phyloP scores from a whole-genome alignment of 2,329 filamentous ascomycete species.

The Hypoxylon sp. region DNA sequence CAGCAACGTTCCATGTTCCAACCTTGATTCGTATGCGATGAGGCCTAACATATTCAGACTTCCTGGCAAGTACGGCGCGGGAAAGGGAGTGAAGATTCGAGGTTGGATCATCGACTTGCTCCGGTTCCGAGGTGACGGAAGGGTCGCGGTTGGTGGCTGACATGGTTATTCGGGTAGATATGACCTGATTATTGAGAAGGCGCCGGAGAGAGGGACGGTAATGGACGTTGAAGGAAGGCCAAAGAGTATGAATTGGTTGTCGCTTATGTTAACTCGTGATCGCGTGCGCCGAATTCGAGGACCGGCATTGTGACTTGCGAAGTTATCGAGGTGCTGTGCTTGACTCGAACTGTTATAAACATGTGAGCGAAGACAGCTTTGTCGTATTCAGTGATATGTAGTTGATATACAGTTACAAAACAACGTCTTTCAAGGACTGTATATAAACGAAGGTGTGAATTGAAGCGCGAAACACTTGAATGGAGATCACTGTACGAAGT shows the following conservation, averaged over 20 bases:
- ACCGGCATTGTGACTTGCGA: constrained; percentile 41
- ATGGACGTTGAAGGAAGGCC: not conserved
- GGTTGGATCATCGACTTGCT: constrained; percentile 61
- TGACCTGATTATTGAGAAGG: not conserved
- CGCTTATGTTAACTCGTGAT: constrained; percentile 43
- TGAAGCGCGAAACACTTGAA: not conserved
- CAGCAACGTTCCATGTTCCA: constrained; percentile 95
- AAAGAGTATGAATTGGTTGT: constrained; percentile 2
- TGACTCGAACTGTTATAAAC: constrained; percentile 15
- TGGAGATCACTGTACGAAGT: constrained; percentile 8
- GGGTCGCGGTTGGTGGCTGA: constrained; percentile 49
- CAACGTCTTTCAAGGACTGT: constrained; percentile 1
- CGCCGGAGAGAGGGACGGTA: not conserved
- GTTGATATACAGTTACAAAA: constrained; percentile 9
- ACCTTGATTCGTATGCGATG: constrained; percentile 87
- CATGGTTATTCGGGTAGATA: constrained; percentile 43
- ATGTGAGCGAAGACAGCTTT: constrained; percentile 9
- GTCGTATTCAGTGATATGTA: not conserved
- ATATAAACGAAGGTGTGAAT: not conserved
- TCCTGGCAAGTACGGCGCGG: constrained; percentile 77
- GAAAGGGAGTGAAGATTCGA: constrained; percentile 72
- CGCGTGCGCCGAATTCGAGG: constrained; percentile 31
- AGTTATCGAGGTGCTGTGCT: constrained; percentile 40
- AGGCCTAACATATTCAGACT: constrained; percentile 82
- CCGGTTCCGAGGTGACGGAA: constrained; percentile 57